Conservation (phyloP, 306 rosid genomes). For the Hippophae tibetana region DNA sequence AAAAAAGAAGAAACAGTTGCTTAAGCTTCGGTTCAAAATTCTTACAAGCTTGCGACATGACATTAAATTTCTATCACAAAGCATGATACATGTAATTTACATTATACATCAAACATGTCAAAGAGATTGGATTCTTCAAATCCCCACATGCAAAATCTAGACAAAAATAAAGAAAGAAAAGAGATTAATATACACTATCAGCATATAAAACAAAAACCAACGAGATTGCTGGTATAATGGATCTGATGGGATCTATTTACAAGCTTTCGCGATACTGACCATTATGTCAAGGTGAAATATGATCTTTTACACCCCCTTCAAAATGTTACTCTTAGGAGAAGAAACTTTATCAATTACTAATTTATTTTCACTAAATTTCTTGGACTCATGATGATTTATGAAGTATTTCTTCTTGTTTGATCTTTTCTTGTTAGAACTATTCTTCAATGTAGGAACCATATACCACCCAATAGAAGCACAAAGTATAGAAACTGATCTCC, state of each 20-base stretch:
- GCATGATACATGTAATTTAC: too few species aligned
- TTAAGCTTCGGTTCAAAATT: too few species aligned
- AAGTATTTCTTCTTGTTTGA: slow-evolving; percentile 26
- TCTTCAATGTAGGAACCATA: slow-evolving; percentile 40
- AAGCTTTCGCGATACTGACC: slow-evolving; percentile 40
- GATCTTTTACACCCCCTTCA: slow-evolving; percentile 6
- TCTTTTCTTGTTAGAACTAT: slow-evolving; percentile 13
- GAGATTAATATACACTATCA: too few species aligned
- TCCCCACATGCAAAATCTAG: too few species aligned
- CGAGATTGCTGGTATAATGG: too few species aligned
- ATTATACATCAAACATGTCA: too few species aligned
- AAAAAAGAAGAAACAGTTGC: too few species aligned
- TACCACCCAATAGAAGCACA: slow-evolving; percentile 69
- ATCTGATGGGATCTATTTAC: slow-evolving; percentile 22
- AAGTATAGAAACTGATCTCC: slow-evolving; percentile 55
- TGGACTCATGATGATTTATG: slow-evolving; percentile 5
- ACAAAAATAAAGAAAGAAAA: too few species aligned
- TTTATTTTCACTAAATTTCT: slow-evolving; percentile 31
- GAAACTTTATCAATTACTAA: slow-evolving; percentile 14
- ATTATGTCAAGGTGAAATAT: slow-evolving; percentile 23
- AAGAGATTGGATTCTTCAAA: too few species aligned
- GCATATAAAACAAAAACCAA: too few species aligned
- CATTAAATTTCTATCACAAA: too few species aligned
- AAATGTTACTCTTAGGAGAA: slow-evolving; percentile 26
- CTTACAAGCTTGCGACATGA: too few species aligned